Base-by-base conservation (phyloP, 768 basidiomycete genomes). In the Leccinum variicolor region DNA sequence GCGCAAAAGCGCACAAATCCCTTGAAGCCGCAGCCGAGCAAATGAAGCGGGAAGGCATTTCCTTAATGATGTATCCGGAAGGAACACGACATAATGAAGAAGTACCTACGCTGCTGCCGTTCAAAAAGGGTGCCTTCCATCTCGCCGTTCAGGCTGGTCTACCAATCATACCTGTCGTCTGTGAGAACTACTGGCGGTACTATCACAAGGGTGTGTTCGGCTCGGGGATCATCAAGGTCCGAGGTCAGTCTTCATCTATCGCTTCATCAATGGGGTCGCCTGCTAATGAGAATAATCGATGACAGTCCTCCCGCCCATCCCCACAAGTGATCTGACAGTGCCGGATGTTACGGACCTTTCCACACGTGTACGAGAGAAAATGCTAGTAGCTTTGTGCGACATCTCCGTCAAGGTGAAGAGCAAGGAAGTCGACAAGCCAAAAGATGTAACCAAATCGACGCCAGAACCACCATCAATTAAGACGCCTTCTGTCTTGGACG, bases 101-200 rank as follows among this genome's bases (percentile, higher is more conserved):
- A 60, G 74, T 79, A 31, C 81, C 89, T 8, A 80, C 83, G 31
- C 74, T 99, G 69, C 79, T 90, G 6, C 89, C 92, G 3, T 87
- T 99, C 79, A 99, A 99, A 80, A 99, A 98, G 73, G 97, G 97
- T 41, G 95, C 94, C 3, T 98, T 98, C 80, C 94, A 98, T 70
- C 82, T 98, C 51, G 97, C 97, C 28, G 81, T 98, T 25, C 87
- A 94, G 73, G 86, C 92, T 13, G 85, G 89, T 29, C 81, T 98
- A 48, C 96, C 97, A 6, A 87, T 99, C 66, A 82, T 92, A 29
- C 96, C 97, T 6, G 82, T 99, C 52, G 87, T 98, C 3, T 85
- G 86, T 52, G 94, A 98, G 77, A 98, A 98, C 72, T 99, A 98
- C 71, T 91, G 91, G 82, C 75, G 83, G 60, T 63, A 96, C 48